Percentiles rank a stretch among this genome's conserved stretches.
Evolutionary conservation across 148 eudicot species (phyloP).

Genomic region (Chenopodium formosanum): DNA sequence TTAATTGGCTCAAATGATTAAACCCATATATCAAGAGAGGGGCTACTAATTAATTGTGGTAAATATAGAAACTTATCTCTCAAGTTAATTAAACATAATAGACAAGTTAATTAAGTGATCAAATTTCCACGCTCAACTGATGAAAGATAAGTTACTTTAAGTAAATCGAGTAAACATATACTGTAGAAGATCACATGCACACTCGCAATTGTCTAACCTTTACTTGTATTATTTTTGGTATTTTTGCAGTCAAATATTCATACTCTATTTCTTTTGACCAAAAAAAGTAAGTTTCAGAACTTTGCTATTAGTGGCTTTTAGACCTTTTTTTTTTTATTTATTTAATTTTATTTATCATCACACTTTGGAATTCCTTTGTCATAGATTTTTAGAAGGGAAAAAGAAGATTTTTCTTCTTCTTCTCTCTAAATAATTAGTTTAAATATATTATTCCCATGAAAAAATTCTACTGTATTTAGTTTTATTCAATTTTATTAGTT

Average conservation of each 20-base stretch:
- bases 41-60: too few relatives aligned
- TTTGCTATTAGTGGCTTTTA: conserved; percentile 9
- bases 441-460: too few relatives aligned
- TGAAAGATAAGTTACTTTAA: conserved; percentile 25
- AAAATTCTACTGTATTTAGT: too few relatives aligned
- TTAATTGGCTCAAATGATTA: not conserved
- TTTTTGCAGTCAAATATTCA: conserved; percentile 12
- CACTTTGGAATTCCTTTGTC: not conserved
- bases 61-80: not conserved
- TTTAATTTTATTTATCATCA: not conserved
- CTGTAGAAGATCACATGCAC: conserved; percentile 21
- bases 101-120: conserved; percentile 1
- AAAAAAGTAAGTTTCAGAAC: not conserved
- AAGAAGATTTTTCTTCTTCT: not conserved
- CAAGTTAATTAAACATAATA: not conserved
- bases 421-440: too few relatives aligned
- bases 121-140: not conserved
- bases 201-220: too few relatives aligned
- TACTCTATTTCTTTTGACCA: conserved; percentile 24
- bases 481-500: too few relatives aligned
- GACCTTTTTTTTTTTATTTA: not conserved
- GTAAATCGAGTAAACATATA: conserved; percentile 4
- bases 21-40: not conserved
- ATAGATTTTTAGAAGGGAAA: not conserved
- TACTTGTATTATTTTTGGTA: too few relatives aligned